These are phyloP conservation scores for Flaveria trinervia DNA, from an alignment of 129 eudicot genomes.

Conservation along the genomic window DNA sequence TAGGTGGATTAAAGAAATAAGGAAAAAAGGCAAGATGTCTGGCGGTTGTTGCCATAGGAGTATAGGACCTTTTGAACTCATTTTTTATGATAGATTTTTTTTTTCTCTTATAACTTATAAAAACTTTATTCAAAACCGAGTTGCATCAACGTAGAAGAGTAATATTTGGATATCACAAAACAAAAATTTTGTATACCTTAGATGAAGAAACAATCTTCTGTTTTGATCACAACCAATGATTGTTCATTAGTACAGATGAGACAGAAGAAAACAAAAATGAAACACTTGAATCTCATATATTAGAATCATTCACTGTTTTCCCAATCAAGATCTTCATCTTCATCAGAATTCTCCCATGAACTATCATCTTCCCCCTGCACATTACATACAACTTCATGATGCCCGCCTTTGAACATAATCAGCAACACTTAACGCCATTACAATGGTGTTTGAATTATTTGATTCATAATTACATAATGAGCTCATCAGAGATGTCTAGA, in stretches of 20 bases:
- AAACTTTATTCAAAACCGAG: no score
- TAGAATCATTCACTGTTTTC: not conserved
- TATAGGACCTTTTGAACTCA: no score
- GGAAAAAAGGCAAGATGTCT: no score
- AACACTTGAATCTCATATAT: not conserved
- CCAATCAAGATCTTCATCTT: constrained; percentile 14
- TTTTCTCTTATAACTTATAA: no score
- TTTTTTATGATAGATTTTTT: no score
- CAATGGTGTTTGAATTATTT: not conserved
- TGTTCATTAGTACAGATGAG: no score
- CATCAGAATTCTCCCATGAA: constrained; percentile 43
- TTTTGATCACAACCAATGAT: no score
- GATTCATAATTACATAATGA: not conserved
- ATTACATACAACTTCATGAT: constrained; percentile 1
- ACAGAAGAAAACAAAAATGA: no score
- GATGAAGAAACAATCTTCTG: not conserved
- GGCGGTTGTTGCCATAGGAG: no score
- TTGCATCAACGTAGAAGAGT: no score
- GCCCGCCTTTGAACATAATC: not conserved
- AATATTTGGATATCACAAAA: no score
- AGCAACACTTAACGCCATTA: not conserved
- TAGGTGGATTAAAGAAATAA: no score
- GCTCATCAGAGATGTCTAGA: not conserved
- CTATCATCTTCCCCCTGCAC: constrained; percentile 73
- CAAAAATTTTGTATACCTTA: not conserved